A percentile compares a stretch with the other conserved stretches of the same genome.
Evolutionary conservation across 225 moss, liverwort and hornwort species (phyloP).

Genomic region (Rhytidiadelphus loreus): DNA sequence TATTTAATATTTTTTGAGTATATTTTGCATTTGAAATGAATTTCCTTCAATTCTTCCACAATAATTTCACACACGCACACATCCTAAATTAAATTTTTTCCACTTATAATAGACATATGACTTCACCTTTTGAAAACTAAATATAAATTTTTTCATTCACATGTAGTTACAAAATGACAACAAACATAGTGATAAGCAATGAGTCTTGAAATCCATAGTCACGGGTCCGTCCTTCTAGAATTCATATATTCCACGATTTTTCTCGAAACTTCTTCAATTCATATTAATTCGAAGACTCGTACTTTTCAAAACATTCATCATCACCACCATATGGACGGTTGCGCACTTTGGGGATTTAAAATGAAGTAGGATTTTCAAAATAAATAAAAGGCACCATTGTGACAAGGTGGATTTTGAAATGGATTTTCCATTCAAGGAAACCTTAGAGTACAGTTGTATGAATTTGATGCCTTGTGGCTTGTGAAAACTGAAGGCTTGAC

Average conservation of each 20-base stretch:
- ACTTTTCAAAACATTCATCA: neutral
- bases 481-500: neutral
- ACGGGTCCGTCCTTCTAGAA: accelerated
- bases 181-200: too few relatives aligned
- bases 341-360: neutral
- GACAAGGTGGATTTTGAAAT: neutral
- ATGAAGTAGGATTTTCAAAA: neutral
- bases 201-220: too few relatives aligned
- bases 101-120: too few relatives aligned
- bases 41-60: too few relatives aligned
- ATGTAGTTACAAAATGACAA: too few relatives aligned
- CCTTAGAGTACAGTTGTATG: neutral
- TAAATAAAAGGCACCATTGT: neutral
- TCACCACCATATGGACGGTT: too few relatives aligned
- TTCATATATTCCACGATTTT: neutral
- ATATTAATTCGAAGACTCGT: neutral
- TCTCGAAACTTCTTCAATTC: neutral
- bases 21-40: too few relatives aligned
- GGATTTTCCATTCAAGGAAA: too few relatives aligned
- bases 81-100: too few relatives aligned
- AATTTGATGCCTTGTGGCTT: neutral
- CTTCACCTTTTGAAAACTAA: too few relatives aligned
- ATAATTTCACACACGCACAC: accelerated
- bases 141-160: too few relatives aligned
- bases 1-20: too few relatives aligned